Conservation (phyloP, 176 grass and related monocot genomes). For the Avena sativa region DNA sequence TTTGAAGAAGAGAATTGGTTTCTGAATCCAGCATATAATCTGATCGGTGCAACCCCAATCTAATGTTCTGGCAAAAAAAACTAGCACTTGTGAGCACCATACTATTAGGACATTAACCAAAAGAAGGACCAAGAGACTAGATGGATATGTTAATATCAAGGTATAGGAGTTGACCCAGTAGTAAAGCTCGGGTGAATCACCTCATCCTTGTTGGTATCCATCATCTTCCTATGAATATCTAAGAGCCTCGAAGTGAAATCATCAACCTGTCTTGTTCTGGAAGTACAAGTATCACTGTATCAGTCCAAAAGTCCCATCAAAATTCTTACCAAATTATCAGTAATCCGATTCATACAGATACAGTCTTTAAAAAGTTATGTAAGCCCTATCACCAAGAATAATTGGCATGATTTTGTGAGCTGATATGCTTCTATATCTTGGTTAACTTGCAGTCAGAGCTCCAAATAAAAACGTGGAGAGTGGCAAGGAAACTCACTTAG, state of each 20-base stretch:
- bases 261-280: conserved; percentile 86
- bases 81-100: conserved; percentile 19
- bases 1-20: conserved; percentile 90
- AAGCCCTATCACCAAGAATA: neutral
- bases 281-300: conserved; percentile 33
- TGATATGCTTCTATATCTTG: neutral
- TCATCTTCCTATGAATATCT: conserved; percentile 90
- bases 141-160: conserved; percentile 17
- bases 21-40: conserved; percentile 97
- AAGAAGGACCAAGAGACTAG: neutral
- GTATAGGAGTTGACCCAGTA: neutral
- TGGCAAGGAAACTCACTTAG: conserved; percentile 52
- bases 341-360: conserved; percentile 10
- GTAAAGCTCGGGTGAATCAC: conserved; percentile 42
- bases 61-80: conserved; percentile 72
- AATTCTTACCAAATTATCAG: neutral
- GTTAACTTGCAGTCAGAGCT: conserved; percentile 5
- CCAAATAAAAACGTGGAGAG: neutral
- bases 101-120: neutral
- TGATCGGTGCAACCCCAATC: conserved; percentile 89
- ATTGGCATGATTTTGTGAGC: neutral
- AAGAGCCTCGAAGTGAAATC: conserved; percentile 88
- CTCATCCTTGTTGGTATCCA: conserved; percentile 83
- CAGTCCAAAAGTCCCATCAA: neutral
- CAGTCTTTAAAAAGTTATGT: neutral